Base-by-base conservation (phyloP, 768 basidiomycete genomes). In the Pisolithus microcarpus region DNA sequence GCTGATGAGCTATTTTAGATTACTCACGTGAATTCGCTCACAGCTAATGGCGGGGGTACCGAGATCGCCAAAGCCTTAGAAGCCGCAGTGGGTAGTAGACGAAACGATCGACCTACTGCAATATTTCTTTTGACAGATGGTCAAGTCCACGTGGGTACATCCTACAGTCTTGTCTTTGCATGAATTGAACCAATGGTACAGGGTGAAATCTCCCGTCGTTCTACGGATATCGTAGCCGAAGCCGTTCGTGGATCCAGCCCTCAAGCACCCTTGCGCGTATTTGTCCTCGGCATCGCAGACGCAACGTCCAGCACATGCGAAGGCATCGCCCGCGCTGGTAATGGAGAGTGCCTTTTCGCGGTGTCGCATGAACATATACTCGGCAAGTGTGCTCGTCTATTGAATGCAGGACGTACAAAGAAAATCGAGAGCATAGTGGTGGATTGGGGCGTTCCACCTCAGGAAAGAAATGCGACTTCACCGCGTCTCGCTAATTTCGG, bases 101-200 rank as follows among this genome's bases (percentile, higher is more conserved):
- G 55, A 7, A 44, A 18, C 8, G 53, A 59, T 26, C 68, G 71
- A 1, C 70, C 81, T 1, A 77, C 78, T 0, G 72, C 67, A 7
- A 61, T 81, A 7, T 81, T 84, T 53, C 61, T 84, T 13, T 65
- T 85, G 28, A 85, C 83, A 2, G 83, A 82, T 51, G 82, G 82
- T 16, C 62, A 73, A 46, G 72, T 79, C 24, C 1, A 67, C 40
- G 53, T 63, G 31, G 4, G 58, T 54, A 31, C 48, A 21, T n/a
- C 24, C 36, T 8, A 4, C 4, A 18, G 45, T 16, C 18, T 4
- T 45, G 43, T 15, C 23, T n/a, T 16, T 0, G 4, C 2, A 19
- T 45, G 16, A 13, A 9, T 11, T 26, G n/a, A 26, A 23, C 0
- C 8, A 34, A 30, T 23, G 16, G 48, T 39, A 1, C 26, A 62